Base-by-base conservation (phyloP, 192 early-diverging fungal genomes). In the Haplosporangium gracile region DNA sequence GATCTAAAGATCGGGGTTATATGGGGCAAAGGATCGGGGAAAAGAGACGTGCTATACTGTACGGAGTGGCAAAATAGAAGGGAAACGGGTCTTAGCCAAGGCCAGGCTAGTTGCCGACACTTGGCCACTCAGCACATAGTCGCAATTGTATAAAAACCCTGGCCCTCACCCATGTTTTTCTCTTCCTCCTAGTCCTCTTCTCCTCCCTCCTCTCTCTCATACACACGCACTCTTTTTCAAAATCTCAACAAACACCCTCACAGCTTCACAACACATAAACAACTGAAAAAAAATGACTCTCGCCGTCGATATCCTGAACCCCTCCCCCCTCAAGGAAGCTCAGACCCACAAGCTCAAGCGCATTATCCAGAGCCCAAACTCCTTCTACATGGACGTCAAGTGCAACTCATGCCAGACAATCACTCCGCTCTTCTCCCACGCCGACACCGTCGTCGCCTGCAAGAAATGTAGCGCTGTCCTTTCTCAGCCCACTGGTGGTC, bases 311-410 rank as follows among this genome's bases (percentile, higher is more conserved):
- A 96, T 99, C 83, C 93, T 99, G 70, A 97, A 99, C 94, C 98
- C 98, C 70, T 92, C 95, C 78, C 88, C 91, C 71, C 90, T 93
- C 77, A 89, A 89, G 87, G 94, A 98, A 91, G 91, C 92, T 83
- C 93, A 93, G 32, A 81, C 88, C 36, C 92, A 93, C 91, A 93
- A 93, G 87, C 89, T 94, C 60, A 94, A 93, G 91, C 82, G 92
- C 65, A 79, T 93, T 32, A 88, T 94, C 36, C 93, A 93, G 72
- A 82, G 83, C 74, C 93, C 97, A 63, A 96, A 99, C 95, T 98
- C 98, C 32, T 98, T 95, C 95, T 98, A 98, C 91, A 98, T 99
- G 97, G 98, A 99, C 85, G 97, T 99, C 79, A 98, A 98, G 92
- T 98, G 97, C 93, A 91, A 96, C 75, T 96, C 95, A 36, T 92